phyloP scores from a whole-genome alignment of 768 basidiomycete species.

The Psilocybe azurescens region DNA sequence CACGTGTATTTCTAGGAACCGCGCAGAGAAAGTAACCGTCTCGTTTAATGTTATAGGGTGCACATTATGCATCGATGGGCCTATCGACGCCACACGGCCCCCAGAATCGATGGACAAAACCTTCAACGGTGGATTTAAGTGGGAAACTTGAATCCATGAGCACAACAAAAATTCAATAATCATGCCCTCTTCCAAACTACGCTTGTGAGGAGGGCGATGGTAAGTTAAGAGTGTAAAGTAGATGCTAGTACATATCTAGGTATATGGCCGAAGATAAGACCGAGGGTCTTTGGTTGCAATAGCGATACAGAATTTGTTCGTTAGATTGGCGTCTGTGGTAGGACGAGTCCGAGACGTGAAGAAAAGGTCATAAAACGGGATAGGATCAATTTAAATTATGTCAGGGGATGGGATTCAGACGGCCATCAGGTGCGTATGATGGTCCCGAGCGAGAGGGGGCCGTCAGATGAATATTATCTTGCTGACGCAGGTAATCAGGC shows the following conservation, averaged over 20 bases:
- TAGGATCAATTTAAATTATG: constrained; percentile 13
- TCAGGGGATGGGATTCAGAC: constrained; percentile 53
- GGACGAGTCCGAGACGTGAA: constrained; percentile 23
- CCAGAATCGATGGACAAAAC: background rate
- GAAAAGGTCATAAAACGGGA: constrained; percentile 10
- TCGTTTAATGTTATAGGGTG: background rate
- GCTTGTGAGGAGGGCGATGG: constrained; percentile 14
- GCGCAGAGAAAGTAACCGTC: background rate
- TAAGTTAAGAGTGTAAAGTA: constrained; percentile 21
- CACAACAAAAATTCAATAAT: constrained; percentile 16
- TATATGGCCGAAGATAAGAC: constrained; percentile 30
- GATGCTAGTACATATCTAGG: constrained; percentile 34
- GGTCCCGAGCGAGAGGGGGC: constrained; percentile 38
- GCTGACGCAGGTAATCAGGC: constrained; percentile 47
- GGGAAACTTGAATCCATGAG: background rate
- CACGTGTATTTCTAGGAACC: constrained; percentile 14
- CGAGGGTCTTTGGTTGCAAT: constrained; percentile 23
- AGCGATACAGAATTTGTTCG: constrained; percentile 32
- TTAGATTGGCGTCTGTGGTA: constrained; percentile 7
- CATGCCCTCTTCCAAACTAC: constrained; percentile 10
- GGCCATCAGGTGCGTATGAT: constrained; percentile 52
- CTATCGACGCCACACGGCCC: constrained; percentile 12
- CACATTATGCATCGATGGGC: constrained; percentile 7
- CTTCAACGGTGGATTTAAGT: background rate
- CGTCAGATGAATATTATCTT: constrained; percentile 38